phyloP scores from a whole-genome alignment of 2,329 filamentous ascomycete genomes.

The Alternaria triticina region DNA sequence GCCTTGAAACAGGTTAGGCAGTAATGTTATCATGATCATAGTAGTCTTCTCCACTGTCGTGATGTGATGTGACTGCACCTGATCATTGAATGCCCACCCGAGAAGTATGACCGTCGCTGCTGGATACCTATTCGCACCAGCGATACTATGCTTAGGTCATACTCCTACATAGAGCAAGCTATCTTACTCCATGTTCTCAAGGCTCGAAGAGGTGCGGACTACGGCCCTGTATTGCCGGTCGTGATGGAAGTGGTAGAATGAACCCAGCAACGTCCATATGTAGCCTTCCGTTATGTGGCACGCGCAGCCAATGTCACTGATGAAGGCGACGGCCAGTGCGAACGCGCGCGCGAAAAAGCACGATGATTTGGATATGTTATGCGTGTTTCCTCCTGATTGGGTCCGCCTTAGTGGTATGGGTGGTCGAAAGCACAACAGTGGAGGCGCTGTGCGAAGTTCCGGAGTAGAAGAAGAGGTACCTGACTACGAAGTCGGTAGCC shows the following conservation, averaged over 20 bases:
- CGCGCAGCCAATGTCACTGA: neutral
- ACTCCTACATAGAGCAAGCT: neutral
- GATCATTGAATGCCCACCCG: constrained; percentile 8
- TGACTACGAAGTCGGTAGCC: neutral
- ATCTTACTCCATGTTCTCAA: neutral
- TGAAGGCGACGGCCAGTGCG: neutral
- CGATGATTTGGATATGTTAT: neutral
- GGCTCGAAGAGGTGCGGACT: neutral
- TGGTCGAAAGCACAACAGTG: neutral
- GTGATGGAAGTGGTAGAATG: neutral
- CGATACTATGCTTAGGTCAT: constrained; percentile 57
- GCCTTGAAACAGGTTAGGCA: constrained; percentile 29
- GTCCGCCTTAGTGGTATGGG: neutral
- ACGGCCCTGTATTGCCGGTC: neutral
- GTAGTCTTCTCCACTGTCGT: neutral
- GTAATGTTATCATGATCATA: constrained; percentile 40
- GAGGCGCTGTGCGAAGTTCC: neutral
- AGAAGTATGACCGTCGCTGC: constrained; percentile 51
- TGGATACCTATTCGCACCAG: constrained; percentile 68
- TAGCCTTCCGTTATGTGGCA: neutral
- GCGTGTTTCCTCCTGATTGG: neutral
- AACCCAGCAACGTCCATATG: neutral
- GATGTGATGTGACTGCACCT: neutral
- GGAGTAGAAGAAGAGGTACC: neutral
- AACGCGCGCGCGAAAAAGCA: neutral